These are phyloP conservation scores for Rhodotorula sp. DNA, from an alignment of 1,284 basidiomycete species.

Conservation along the genomic window DNA sequence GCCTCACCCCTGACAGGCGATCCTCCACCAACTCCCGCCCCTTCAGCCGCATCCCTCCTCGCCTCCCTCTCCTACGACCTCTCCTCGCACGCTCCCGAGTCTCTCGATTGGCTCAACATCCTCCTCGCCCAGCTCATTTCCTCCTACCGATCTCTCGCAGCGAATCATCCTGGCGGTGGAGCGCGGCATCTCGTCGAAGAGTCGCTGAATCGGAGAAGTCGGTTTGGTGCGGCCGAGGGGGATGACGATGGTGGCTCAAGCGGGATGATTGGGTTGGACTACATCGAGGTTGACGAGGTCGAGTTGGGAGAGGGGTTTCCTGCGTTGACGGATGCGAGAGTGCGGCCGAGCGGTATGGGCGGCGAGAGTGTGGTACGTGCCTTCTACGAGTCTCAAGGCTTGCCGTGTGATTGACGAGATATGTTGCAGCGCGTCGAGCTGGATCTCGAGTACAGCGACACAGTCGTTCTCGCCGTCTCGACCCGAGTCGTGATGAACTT, in stretches of 20 bases:
- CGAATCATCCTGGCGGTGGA: constrained; percentile 31
- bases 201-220: constrained; percentile 36
- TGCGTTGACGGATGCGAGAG: constrained; percentile 51
- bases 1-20: constrained; percentile 28
- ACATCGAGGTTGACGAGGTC: constrained; percentile 56
- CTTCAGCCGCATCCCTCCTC: constrained; percentile 49
- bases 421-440: constrained; percentile 55
- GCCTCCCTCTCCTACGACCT: constrained; percentile 57
- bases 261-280: constrained; percentile 38
- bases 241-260: constrained; percentile 26
- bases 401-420: not conserved
- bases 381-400: too few relatives aligned
- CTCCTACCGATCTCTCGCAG: constrained; percentile 46
- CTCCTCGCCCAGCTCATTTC: constrained; percentile 56
- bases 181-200: constrained; percentile 42
- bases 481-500: constrained; percentile 60
- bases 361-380: constrained; percentile 54
- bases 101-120: constrained; percentile 59
- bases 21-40: constrained; percentile 48
- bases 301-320: constrained; percentile 57
- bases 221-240: not conserved
- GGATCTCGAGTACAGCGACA: constrained; percentile 58
- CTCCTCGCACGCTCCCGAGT: constrained; percentile 56
- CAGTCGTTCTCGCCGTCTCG: constrained; percentile 55
- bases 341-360: constrained; percentile 57